A percentile compares a stretch with the other conserved stretches of the same genome.
Conservation (phyloP, 257 asterid genomes). For the Solanum medicagineum region DNA sequence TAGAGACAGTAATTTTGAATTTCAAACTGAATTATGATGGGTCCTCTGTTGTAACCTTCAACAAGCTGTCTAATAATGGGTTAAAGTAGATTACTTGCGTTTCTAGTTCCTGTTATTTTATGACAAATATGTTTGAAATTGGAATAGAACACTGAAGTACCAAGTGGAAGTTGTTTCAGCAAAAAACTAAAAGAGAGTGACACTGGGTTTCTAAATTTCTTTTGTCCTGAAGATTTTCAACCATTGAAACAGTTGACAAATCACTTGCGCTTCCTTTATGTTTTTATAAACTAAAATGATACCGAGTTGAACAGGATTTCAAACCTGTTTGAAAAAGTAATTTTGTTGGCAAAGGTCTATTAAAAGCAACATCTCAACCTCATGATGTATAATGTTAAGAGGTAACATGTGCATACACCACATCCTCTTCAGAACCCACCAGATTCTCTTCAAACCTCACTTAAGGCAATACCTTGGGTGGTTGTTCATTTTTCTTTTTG, state of each 20-base stretch:
- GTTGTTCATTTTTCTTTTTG: background rate
- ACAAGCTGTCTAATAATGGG: background rate
- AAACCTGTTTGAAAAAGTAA: background rate
- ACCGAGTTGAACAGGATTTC: background rate
- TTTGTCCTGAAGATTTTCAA: background rate
- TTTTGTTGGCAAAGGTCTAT: too few species aligned
- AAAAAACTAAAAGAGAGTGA: background rate
- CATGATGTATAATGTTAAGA: background rate
- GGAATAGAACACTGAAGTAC: background rate
- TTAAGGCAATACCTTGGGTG: background rate
- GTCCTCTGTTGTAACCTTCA: background rate
- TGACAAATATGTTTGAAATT: background rate
- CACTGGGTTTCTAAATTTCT: background rate
- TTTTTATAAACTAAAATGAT: background rate
- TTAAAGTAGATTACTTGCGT: background rate
- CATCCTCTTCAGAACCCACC: background rate
- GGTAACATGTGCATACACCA: background rate
- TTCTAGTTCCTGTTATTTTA: background rate
- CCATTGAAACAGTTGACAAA: background rate
- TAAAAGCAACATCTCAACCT: background rate
- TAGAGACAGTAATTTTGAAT: background rate
- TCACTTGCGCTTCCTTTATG: background rate
- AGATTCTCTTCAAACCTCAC: background rate
- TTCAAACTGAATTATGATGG: background rate
- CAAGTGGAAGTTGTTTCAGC: background rate